Evolutionary conservation across 495 filamentous ascomycete genomes (phyloP), one percentile per base, ranked within the genome.

Genomic region (Podospora fimiseda): DNA sequence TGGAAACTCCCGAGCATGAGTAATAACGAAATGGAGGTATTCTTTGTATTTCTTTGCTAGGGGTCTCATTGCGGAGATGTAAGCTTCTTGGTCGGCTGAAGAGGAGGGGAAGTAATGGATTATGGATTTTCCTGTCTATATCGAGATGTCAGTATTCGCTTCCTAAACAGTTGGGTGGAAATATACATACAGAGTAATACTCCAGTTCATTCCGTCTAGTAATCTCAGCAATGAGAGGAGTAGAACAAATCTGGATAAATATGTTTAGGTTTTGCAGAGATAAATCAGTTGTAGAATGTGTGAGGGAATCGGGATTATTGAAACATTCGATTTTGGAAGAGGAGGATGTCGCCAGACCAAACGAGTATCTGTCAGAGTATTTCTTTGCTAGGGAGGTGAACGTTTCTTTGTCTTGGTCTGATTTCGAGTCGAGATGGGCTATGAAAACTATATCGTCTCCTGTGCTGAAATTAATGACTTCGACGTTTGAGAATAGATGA

Each of bases 31-130:
- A 45, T 51, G 63, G 7, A 79, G 58, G 38, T 74, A 77, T 3
- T 79, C 70, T 33, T 60, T 47, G 58, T 76, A 77, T 59, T 73
- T 76, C 53, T 70, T 72, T 3, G 76, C 76, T 0, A 78, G 54
- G 0, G 70, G 68, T 1, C 65, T 62, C 40, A 79, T 63, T 13
- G 64, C 54, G 2, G 46, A 21, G 15, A 66, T 57, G 48, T 70
- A 72, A 1, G 45, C 50, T 6, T 65, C 65, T 0, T 62, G 60
- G 11, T 70, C 60, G 6, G 27, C 18, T 9, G 56, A 36, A 7
- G 52, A 61, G 4, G 51, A 20, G 7, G 59, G 41, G 54, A 80
- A 75, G 61, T 70, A 75, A 57, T 77, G 73, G 20, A 73, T 67
- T 0, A 78, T 57, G 8, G 70, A 72, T 49, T 77, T 78, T 0